Conservation (phyloP, 1,284 basidiomycete genomes). For the Fomitiporia mediterranea region DNA sequence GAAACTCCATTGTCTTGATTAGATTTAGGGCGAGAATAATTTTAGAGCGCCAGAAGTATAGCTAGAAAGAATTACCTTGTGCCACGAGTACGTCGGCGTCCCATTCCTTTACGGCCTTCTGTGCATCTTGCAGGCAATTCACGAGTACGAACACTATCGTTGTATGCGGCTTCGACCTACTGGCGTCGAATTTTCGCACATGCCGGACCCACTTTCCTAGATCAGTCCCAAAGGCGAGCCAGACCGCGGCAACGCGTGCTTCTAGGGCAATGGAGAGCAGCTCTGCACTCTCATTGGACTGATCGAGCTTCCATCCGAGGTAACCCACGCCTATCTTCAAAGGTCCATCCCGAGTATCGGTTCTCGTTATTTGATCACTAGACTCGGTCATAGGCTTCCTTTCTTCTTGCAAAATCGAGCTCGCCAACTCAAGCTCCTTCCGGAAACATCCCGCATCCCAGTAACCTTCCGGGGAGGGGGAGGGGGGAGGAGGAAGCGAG, state of each 20-base stretch:
- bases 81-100: conserved; percentile 68
- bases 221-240: conserved; percentile 66
- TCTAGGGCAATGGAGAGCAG: conserved; percentile 50
- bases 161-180: conserved; percentile 34
- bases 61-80: conserved; percentile 49
- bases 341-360: conserved; percentile 27
- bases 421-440: conserved; percentile 46
- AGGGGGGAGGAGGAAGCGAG: too few relatives aligned
- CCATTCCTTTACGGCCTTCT: conserved; percentile 52
- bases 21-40: background rate
- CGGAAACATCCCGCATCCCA: conserved; percentile 37
- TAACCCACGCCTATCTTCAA: conserved; percentile 72
- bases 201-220: conserved; percentile 54
- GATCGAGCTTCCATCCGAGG: conserved; percentile 64
- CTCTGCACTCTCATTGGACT: conserved; percentile 33
- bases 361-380: background rate
- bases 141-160: conserved; percentile 62
- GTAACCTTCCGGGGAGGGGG: conserved; percentile 39
- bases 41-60: background rate
- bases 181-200: conserved; percentile 48
- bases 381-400: background rate
- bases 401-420: conserved; percentile 22
- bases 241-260: conserved; percentile 57
- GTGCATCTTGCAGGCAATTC: conserved; percentile 52
- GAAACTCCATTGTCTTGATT: conserved; percentile 3